A percentile compares a stretch with the other conserved stretches of the same genome.
These are phyloP conservation scores for Pseudonitzschia multistriata DNA, from an alignment of 108 stramenopile species.

Conservation along the genomic window DNA sequence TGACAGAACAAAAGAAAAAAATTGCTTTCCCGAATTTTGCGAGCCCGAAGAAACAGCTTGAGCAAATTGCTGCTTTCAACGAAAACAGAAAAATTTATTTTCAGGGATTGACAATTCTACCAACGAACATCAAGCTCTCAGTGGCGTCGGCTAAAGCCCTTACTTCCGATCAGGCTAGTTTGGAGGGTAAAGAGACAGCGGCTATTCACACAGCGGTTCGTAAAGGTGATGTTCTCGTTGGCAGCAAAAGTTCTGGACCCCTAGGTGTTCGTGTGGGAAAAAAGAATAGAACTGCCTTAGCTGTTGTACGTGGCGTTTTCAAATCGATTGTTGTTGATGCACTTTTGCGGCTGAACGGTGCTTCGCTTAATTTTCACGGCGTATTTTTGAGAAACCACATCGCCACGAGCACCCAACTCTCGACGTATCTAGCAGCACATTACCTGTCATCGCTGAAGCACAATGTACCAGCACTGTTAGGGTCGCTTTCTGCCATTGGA, in stretches of 20 bases:
- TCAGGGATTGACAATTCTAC: conserved; percentile 59
- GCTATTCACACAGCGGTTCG: conserved; percentile 75
- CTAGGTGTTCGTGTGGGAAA: conserved; percentile 68
- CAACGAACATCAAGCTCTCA: conserved; percentile 55
- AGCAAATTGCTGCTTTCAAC: conserved; percentile 17
- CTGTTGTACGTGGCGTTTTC: conserved; percentile 67
- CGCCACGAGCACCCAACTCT: conserved; percentile 49
- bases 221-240: conserved; percentile 75
- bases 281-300: conserved; percentile 61
- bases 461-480: conserved; percentile 82
- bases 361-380: conserved; percentile 63
- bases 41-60: conserved; percentile 19
- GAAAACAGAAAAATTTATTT: conserved; percentile 62
- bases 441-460: conserved; percentile 71
- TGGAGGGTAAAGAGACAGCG: conserved; percentile 66
- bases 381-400: conserved; percentile 65
- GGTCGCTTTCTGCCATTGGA: conserved; percentile 82
- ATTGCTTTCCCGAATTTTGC: conserved; percentile 24
- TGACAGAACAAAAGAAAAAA: conserved; percentile 20
- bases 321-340: conserved; percentile 79
- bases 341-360: conserved; percentile 60
- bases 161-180: conserved; percentile 47
- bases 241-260: conserved; percentile 40
- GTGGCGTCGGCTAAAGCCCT: conserved; percentile 68
- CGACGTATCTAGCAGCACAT: conserved; percentile 62